Evolutionary conservation across 768 basidiomycete genomes (phyloP), one percentile per base, ranked within the genome.

Genomic region (Psilocybe sp.): DNA sequence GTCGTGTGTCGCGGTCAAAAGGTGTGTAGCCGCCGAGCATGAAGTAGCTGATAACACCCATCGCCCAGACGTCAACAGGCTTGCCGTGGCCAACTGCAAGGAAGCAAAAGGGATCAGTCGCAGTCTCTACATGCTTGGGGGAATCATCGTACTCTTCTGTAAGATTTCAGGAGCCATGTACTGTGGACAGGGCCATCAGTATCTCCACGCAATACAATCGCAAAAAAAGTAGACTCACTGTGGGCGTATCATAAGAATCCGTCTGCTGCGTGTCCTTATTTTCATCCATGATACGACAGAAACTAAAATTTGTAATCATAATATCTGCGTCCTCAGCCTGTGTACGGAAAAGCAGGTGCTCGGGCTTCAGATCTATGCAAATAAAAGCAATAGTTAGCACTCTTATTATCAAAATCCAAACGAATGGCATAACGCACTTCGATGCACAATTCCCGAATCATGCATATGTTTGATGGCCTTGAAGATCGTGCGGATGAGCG

Each of bases 41-140:
- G 85, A 97, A 97, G 71, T 98, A 98, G 11, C 95, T 90, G 67
- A 99, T 95, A 42, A 99, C 96, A 35, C 96, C 96, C 82, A 98
- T 95, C 1, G 96, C 94, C 95, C 93, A 95, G 48, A 96, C 71
- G 60, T 96, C 96, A 14, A 97, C 95, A 9, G 95, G 94, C 70
- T 91, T 97, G 37, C 88, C 82, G 60, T 99, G 96, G 3, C 96
- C 96, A 49, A 84, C 88, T 89, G 61, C 40, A 28, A 45, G n/a
- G 44, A 15, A 32, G 32, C 33, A 37, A 39, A 55, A 44, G 47
- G 43, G n/a, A n/a, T 32, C 5, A 42, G 35, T 37, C 23, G 6
- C 32, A 35, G 19, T 35, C 28, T 40, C 23, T 44, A 3, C 23
- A 4, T 4, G 13, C 52, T 48, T 18, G 32, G 41, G 9, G 40